Base-by-base conservation (phyloP, 1,139 yeast genomes). In the Yamadazyma diddensiae region DNA sequence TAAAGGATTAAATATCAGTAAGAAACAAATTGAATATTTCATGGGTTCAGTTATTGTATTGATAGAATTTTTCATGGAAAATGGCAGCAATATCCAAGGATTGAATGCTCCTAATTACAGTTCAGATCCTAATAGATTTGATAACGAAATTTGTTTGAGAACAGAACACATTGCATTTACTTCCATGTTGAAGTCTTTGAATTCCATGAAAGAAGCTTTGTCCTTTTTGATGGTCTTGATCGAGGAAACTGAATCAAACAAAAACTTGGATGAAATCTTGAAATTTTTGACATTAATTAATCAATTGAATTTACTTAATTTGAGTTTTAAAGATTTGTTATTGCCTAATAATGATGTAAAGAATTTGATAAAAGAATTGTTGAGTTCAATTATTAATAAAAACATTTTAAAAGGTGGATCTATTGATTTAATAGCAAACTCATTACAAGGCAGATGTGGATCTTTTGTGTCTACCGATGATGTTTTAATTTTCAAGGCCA, bases 401-500 rank as follows among this genome's bases (percentile, higher is more conserved):
- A 86, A 83, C 44, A 88, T 94, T 40, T 71, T 86, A 28, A 79
- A 85, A 46, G 98, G 98, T n/a, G 94, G 88, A 2, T 83, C 95
- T 0, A 92, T 94, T 32, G 98, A 92, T 52, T 70, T 82, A 33
- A 87, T 92, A 36, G 94, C 97, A 1, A 78, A 82, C 20, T 81
- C 94, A 1, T 66, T 94, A 33, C 96, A 92, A 57, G 94, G 86
- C 34, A 80, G 94, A 43, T 94, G 98, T 65, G 95, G 95, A 1
- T 82, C 95, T 2, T 94, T 88, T 58, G 94, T 97, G 52, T 87
- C 97, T 0, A 79, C 95, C 8, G 87, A 85, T 47, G 98, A 94
- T 59, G 97, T 92, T 19, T 73, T 88, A 39, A 85, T 94, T 15
- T 94, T 90, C 66, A 85, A 92, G 58, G 98, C 97, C 0, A 79